Conservation (phyloP, 106 monocot species). For the Apostasia ramifera region DNA sequence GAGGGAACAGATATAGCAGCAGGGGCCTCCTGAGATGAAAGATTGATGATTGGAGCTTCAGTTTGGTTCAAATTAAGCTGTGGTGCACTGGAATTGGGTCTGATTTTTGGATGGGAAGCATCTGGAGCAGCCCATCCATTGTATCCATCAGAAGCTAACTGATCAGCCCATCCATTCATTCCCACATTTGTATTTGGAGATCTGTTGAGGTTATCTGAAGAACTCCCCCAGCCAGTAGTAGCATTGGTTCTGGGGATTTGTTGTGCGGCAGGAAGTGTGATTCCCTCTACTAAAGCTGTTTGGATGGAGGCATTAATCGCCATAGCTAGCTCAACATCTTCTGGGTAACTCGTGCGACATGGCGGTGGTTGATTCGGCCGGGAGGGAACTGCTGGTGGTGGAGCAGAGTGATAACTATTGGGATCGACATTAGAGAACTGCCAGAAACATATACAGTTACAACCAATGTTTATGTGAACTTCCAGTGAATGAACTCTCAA, state of each 20-base stretch:
- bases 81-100: constrained; percentile 13
- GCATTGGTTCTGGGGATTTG: background rate
- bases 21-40: constrained; percentile 13
- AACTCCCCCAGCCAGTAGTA: constrained; percentile 33
- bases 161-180: background rate
- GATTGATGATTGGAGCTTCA: background rate
- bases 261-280: constrained; percentile 13
- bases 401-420: background rate
- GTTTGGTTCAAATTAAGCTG: constrained; percentile 1
- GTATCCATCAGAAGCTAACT: constrained; percentile 9
- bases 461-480: too few relatives aligned
- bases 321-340: constrained; percentile 59
- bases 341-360: constrained; percentile 13
- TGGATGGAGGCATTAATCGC: constrained; percentile 83
- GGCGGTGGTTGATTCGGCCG: background rate
- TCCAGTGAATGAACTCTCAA: too few relatives aligned
- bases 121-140: constrained; percentile 41
- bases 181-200: constrained; percentile 13
- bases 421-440: too few relatives aligned
- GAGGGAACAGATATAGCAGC: constrained; percentile 28
- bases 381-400: constrained; percentile 14
- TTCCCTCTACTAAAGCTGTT: constrained; percentile 68
- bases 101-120: background rate
- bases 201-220: constrained; percentile 16
- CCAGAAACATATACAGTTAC: too few relatives aligned